A percentile compares a stretch with the other conserved stretches of the same genome.
Conservation (phyloP, 2,329 filamentous ascomycete species). For the Phialemonium atrogriseum region DNA sequence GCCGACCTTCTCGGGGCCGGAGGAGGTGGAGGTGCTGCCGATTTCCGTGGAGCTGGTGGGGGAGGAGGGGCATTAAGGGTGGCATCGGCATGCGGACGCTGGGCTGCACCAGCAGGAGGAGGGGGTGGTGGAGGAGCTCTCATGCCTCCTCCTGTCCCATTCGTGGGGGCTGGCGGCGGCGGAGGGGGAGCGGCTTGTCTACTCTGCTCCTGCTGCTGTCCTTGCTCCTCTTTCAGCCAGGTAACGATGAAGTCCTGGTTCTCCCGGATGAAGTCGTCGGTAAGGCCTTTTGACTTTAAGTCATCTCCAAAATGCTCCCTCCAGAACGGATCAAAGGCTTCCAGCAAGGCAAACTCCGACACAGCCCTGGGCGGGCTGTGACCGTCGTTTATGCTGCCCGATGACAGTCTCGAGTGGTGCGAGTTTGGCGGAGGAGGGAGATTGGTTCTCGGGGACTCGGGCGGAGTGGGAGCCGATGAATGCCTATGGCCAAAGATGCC, state of each 20-base stretch:
- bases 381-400: slow-evolving; percentile 39
- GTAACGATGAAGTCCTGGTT: slow-evolving; percentile 63
- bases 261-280: slow-evolving; percentile 58
- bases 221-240: slow-evolving; percentile 52
- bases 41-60: slow-evolving; percentile 25
- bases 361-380: slow-evolving; percentile 20
- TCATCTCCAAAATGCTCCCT: slow-evolving; percentile 58
- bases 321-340: slow-evolving; percentile 58
- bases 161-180: slow-evolving; percentile 22
- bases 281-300: slow-evolving; percentile 52
- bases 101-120: slow-evolving; percentile 20
- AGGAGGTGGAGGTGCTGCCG: slow-evolving; percentile 43
- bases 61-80: slow-evolving; percentile 26
- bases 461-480: slow-evolving; percentile 47
- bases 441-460: slow-evolving; percentile 44
- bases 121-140: slow-evolving; percentile 34
- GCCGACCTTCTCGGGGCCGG: slow-evolving; percentile 53
- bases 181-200: slow-evolving; percentile 10
- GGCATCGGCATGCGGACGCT: slow-evolving; percentile 14
- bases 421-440: slow-evolving; percentile 24
- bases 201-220: slow-evolving; percentile 23
- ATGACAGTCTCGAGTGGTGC: slow-evolving; percentile 23
- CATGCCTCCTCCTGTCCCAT: slow-evolving; percentile 23
- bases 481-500: slow-evolving; percentile 56
- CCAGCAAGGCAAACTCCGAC: slow-evolving; percentile 54